A percentile compares a stretch with the other conserved stretches of the same genome.
Evolutionary conservation across 2,329 filamentous ascomycete species (phyloP).

Genomic region (Claviceps digitariae): DNA sequence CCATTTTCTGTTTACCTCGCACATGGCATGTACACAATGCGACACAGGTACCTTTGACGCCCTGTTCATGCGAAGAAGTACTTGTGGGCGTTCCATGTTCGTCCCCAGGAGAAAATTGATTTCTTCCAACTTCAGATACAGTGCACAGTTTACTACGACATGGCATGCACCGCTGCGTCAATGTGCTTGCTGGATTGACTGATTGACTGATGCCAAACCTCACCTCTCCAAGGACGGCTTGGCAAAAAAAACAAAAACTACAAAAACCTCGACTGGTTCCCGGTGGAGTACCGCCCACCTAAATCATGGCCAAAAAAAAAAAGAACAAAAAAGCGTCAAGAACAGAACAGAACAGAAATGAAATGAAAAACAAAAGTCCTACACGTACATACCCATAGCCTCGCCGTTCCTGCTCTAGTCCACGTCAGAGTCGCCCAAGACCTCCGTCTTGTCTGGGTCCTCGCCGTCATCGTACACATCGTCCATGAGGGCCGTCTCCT

Average conservation of each 20-base stretch:
- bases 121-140: neutral
- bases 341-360: neutral
- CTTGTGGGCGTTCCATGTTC: no score
- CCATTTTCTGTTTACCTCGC: neutral
- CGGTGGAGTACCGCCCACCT: neutral
- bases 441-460: conserved; percentile 26
- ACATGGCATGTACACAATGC: neutral
- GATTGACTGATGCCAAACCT: no score
- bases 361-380: neutral
- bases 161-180: no score
- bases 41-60: neutral
- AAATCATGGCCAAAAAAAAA: neutral
- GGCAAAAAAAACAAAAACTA: no score
- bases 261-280: neutral
- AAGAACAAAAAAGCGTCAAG: neutral
- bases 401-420: no score
- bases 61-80: neutral
- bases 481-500: conserved; percentile 27
- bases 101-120: neutral
- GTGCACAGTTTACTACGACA: no score
- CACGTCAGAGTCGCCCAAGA: conserved; percentile 22
- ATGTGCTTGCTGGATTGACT: no score
- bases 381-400: neutral
- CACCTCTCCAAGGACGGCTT: no score
- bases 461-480: conserved; percentile 34